Conservation (phyloP, 148 eudicot genomes). For the Diospyros kaki region DNA sequence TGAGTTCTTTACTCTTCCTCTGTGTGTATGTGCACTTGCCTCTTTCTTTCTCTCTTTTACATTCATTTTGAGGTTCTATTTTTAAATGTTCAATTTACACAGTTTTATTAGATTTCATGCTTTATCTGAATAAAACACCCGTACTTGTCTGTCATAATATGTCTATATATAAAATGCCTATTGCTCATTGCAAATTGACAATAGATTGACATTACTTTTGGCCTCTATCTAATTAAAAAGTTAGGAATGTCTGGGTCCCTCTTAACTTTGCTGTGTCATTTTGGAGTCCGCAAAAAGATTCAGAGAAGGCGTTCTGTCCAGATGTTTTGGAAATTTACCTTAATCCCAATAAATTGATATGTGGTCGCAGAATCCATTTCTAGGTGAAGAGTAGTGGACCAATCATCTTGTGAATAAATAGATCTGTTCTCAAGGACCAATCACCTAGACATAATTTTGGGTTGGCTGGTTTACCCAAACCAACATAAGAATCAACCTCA, state of each 20-base stretch:
- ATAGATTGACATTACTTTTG: not conserved
- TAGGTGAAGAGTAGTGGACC: too few species aligned
- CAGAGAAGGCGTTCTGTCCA: not conserved
- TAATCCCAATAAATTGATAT: not conserved
- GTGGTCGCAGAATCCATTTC: not conserved
- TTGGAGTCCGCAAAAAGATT: not conserved
- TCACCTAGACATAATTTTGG: too few species aligned
- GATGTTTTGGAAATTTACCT: not conserved
- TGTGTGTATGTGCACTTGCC: not conserved
- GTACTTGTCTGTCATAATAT: not conserved
- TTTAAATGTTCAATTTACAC: not conserved
- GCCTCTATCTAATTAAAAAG: not conserved
- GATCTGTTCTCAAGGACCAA: too few species aligned
- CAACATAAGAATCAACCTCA: too few species aligned
- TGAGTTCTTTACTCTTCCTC: slow-evolving; percentile 31
- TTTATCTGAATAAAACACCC: not conserved
- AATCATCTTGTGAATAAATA: too few species aligned
- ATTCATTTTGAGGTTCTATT: not conserved
- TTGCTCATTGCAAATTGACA: not conserved
- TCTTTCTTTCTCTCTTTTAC: not conserved
- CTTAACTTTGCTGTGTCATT: not conserved
- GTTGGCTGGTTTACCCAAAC: too few species aligned
- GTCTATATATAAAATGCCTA: too few species aligned
- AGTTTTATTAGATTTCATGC: too few species aligned
- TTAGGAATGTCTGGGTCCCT: not conserved